Conservation (phyloP, 1,284 basidiomycete genomes). For the Schizophyllum commune region DNA sequence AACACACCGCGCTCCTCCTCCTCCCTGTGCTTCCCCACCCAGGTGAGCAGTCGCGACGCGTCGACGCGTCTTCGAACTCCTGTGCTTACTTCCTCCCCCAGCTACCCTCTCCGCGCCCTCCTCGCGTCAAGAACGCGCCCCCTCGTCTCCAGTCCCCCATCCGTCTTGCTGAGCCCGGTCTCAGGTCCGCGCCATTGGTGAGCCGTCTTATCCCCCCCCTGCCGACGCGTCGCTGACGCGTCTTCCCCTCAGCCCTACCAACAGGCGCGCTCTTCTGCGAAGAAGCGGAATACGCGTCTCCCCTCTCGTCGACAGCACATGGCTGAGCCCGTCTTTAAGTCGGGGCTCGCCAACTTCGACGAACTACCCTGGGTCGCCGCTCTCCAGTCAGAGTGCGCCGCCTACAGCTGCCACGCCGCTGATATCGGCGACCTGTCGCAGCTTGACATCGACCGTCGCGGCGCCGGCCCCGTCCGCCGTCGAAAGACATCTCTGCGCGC, state of each 20-base stretch:
- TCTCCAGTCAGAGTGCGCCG: conserved; percentile 25
- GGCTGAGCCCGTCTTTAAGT: background rate
- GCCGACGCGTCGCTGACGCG: background rate
- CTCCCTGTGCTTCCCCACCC: background rate
- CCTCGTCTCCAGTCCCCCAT: conserved; percentile 20
- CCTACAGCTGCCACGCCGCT: background rate
- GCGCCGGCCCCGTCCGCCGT: conserved; percentile 46
- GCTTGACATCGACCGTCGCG: conserved; percentile 24
- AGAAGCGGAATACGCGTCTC: background rate
- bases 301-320: conserved; percentile 1
- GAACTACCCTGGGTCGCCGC: conserved; percentile 54
- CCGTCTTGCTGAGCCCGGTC: conserved; percentile 16
- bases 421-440: conserved; percentile 57
- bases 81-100: conserved; percentile 8
- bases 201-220: background rate
- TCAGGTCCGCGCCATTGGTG: conserved; percentile 2
- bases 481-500: conserved; percentile 43
- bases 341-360: conserved; percentile 37
- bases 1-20: background rate
- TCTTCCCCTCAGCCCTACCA: background rate
- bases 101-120: conserved; percentile 7
- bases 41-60: background rate
- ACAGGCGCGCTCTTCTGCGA: background rate
- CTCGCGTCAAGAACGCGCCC: conserved; percentile 1
- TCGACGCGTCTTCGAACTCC: background rate